These are phyloP conservation scores for Fragilaria radians DNA, from an alignment of 108 stramenopile species.

Conservation along the genomic window DNA sequence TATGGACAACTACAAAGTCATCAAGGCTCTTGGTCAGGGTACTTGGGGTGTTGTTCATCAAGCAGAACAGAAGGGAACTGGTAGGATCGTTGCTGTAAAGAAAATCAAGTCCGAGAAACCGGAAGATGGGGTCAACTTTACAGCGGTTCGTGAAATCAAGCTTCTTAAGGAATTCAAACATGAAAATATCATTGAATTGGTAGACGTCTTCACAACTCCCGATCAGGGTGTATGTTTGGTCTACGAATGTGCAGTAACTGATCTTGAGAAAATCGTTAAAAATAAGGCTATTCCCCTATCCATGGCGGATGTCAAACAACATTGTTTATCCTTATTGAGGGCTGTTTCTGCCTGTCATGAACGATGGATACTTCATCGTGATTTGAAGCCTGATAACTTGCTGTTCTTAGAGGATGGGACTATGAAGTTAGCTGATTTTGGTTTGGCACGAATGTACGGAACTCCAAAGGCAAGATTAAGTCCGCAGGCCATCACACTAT, in stretches of 20 bases:
- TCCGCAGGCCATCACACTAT: slow-evolving; percentile 91
- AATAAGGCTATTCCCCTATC: slow-evolving; percentile 74
- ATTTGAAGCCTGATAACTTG: slow-evolving; percentile 84
- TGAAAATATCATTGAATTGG: slow-evolving; percentile 87
- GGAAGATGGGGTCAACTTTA: slow-evolving; percentile 92
- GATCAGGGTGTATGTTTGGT: slow-evolving; percentile 84
- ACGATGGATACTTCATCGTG: slow-evolving; percentile 82
- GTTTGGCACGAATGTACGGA: slow-evolving; percentile 79
- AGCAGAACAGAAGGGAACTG: slow-evolving; percentile 82
- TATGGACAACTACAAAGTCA: slow-evolving; percentile 84
- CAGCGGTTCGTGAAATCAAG: slow-evolving; percentile 94
- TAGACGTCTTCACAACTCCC: slow-evolving; percentile 80
- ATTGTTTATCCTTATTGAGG: slow-evolving; percentile 53
- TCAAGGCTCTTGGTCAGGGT: slow-evolving; percentile 80
- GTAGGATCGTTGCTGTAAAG: slow-evolving; percentile 84
- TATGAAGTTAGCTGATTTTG: slow-evolving; percentile 90
- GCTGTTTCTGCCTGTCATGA: slow-evolving; percentile 83
- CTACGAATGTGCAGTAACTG: slow-evolving; percentile 86
- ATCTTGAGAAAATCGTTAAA: slow-evolving; percentile 83
- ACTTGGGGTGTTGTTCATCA: slow-evolving; percentile 90
- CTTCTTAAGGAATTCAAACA: slow-evolving; percentile 89
- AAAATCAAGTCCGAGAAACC: slow-evolving; percentile 85
- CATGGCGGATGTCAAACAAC: slow-evolving; percentile 82
- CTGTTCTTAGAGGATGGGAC: slow-evolving; percentile 79
- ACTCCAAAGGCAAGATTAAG: slow-evolving; percentile 76